phyloP scores from a whole-genome alignment of 192 early-diverging fungal species.

The Coemansia sp. region DNA sequence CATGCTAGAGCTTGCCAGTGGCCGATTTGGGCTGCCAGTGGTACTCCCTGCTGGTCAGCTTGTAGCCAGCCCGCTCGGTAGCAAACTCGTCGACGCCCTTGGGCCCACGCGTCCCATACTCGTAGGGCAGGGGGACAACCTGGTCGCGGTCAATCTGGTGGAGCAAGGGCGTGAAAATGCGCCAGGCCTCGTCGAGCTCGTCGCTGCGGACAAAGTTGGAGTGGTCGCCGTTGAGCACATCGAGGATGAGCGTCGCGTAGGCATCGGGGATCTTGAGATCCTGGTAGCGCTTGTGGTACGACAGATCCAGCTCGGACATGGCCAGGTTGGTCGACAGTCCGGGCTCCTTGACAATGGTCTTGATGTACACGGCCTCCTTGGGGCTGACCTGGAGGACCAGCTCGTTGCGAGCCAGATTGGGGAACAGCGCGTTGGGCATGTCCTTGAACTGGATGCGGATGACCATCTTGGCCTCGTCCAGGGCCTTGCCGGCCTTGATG shows the following conservation, averaged over 20 bases:
- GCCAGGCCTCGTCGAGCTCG: conserved; percentile 95
- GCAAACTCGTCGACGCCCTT: conserved; percentile 68
- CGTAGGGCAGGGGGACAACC: conserved; percentile 69
- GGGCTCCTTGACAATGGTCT: conserved; percentile 93
- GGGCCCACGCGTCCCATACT: conserved; percentile 83
- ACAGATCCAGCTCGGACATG: conserved; percentile 91
- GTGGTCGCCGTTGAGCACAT: conserved; percentile 88
- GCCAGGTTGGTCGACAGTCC: conserved; percentile 81
- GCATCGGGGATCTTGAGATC: conserved; percentile 94
- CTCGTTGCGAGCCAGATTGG: conserved; percentile 82
- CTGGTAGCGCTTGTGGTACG: conserved; percentile 85
- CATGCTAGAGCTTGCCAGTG: conserved; percentile 17
- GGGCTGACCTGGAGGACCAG: conserved; percentile 94
- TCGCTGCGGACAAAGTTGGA: conserved; percentile 93
- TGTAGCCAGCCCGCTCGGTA: conserved; percentile 50
- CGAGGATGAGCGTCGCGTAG: conserved; percentile 93
- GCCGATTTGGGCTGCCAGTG: conserved; percentile 51
- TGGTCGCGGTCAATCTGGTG: conserved; percentile 77
- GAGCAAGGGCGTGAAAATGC: conserved; percentile 94
- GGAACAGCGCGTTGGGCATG: conserved; percentile 80
- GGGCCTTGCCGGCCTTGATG: conserved; percentile 83
- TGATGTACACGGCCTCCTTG: conserved; percentile 93
- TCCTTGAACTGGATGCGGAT: conserved; percentile 97
- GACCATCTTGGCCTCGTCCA: conserved; percentile 90
- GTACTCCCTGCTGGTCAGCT: conserved; percentile 42